These are phyloP conservation scores for Colletotrichum cereale DNA, from an alignment of 2,329 filamentous ascomycete species.

Conservation along the genomic window DNA sequence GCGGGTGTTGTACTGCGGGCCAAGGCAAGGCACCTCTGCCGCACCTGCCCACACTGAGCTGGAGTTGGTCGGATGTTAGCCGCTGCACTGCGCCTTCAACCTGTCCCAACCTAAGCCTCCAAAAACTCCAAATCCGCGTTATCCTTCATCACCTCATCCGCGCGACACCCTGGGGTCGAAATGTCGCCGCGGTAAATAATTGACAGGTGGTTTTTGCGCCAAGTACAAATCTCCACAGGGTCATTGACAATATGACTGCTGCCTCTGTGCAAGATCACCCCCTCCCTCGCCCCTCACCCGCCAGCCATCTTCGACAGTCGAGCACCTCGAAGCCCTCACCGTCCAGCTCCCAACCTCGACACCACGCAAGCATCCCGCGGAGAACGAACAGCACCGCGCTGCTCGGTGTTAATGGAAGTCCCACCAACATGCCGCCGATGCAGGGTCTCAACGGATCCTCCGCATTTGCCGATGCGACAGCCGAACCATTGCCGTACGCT, in stretches of 20 bases:
- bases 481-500: conserved; percentile 15
- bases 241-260: conserved; percentile 36
- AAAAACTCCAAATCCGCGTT: conserved; percentile 40
- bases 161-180: conserved; percentile 27
- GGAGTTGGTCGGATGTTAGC: conserved; percentile 18
- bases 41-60: conserved; percentile 18
- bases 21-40: conserved; percentile 12
- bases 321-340: conserved; percentile 34
- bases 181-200: conserved; percentile 35
- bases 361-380: conserved; percentile 36
- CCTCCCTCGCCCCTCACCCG: conserved; percentile 27
- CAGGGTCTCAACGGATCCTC: conserved; percentile 34
- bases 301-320: conserved; percentile 34
- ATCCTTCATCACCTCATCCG: conserved; percentile 30
- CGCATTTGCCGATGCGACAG: conserved; percentile 36
- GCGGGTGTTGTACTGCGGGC: conserved; percentile 10
- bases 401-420: conserved; percentile 39
- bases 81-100: conserved; percentile 11
- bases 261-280: conserved; percentile 30
- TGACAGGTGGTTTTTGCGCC: conserved; percentile 29
- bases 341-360: conserved; percentile 34
- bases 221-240: conserved; percentile 8
- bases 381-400: conserved; percentile 39
- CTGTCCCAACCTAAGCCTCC: conserved; percentile 20
- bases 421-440: conserved; percentile 26